Conservation (phyloP, 2,329 filamentous ascomycete species). For the Scopulariopsis brevicaulis region DNA sequence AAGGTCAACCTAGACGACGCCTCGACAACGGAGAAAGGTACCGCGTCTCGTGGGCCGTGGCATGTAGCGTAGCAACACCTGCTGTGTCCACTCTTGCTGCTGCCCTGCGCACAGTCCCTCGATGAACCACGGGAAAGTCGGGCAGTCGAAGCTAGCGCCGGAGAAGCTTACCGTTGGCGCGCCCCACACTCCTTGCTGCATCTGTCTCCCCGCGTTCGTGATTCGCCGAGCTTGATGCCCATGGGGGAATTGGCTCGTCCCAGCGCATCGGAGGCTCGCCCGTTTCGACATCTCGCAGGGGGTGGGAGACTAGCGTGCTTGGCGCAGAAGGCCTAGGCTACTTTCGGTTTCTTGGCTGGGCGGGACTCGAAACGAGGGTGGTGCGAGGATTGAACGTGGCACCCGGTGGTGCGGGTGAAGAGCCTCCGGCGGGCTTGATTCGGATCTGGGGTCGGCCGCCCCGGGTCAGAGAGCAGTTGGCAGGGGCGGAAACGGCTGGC, state of each 20-base stretch:
- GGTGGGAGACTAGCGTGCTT: not conserved
- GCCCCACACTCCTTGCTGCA: not conserved
- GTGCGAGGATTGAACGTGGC: not conserved
- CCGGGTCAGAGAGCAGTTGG: not conserved
- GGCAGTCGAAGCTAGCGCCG: not conserved
- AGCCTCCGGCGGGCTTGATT: not conserved
- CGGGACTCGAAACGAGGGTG: not conserved
- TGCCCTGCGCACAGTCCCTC: not conserved
- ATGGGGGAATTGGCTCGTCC: not conserved
- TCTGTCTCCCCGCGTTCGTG: not conserved
- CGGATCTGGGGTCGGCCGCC: not conserved
- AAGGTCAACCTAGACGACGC: not conserved
- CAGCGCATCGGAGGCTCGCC: not conserved
- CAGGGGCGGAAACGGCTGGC: not conserved
- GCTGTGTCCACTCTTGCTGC: not conserved
- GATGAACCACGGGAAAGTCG: not conserved
- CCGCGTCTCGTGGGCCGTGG: not conserved
- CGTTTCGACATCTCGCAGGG: not conserved
- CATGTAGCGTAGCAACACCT: conserved; percentile 1
- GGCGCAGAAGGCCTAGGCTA: not conserved
- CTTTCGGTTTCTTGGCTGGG: not conserved
- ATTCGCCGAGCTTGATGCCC: not conserved
- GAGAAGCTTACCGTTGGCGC: not conserved
- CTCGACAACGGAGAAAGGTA: not conserved
- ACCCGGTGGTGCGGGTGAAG: conserved; percentile 4